These are phyloP conservation scores for Barnettozyma sucrosica DNA, from an alignment of 805 yeast genomes.

Conservation along the genomic window DNA sequence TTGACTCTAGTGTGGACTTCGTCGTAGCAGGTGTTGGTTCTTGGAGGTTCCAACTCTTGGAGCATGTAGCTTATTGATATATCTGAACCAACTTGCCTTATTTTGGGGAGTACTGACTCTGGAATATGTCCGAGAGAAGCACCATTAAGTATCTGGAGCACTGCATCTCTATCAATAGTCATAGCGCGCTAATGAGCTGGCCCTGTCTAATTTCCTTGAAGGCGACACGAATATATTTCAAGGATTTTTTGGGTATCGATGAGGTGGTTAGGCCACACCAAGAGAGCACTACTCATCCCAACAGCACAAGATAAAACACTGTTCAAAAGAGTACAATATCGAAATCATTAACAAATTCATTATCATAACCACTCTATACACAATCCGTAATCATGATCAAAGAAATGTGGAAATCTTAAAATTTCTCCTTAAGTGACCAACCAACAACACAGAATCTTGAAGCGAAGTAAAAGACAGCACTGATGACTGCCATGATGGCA, in stretches of 20 bases:
- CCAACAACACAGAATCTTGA: conserved; percentile 45
- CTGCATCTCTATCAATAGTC: neutral
- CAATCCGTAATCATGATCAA: neutral
- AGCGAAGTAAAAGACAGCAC: conserved; percentile 34
- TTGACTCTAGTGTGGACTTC: neutral
- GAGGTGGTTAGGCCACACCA: neutral
- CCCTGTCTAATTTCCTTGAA: neutral
- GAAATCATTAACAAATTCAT: neutral
- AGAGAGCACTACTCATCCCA: too few species aligned
- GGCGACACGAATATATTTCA: neutral
- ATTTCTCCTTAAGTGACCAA: neutral
- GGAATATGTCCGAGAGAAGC: neutral
- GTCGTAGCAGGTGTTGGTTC: neutral
- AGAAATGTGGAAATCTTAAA: neutral
- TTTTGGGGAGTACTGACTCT: neutral
- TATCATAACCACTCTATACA: neutral
- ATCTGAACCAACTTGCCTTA: neutral
- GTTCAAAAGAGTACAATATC: neutral
- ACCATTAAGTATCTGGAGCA: neutral
- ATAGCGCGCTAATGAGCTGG: neutral
- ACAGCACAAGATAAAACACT: neutral
- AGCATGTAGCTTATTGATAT: neutral
- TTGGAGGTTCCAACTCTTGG: neutral
- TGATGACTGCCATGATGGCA: conserved; percentile 31
- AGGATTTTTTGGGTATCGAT: neutral